phyloP scores from a whole-genome alignment of 768 basidiomycete genomes.

The Tricholoma furcatifolium region DNA sequence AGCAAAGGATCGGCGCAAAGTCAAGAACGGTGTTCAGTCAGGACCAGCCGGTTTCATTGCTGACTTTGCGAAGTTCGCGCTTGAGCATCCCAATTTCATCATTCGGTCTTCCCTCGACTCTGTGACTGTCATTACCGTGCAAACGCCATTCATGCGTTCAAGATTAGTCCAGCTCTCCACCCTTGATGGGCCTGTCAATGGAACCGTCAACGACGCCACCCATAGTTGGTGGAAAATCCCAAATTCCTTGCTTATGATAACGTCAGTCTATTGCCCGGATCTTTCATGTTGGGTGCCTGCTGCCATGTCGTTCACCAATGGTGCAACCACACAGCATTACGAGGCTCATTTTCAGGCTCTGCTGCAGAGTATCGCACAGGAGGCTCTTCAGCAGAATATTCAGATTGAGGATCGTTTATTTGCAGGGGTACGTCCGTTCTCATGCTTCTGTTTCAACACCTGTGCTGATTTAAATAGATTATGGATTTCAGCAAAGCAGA shows the following conservation, averaged over 20 bases:
- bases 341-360: slow-evolving; percentile 29
- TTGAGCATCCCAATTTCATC: slow-evolving; percentile 20
- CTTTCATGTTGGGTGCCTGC: slow-evolving; percentile 32
- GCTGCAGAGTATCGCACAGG: slow-evolving; percentile 25
- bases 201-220: no score
- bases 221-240: no score
- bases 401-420: neutral
- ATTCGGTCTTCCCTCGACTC: no score
- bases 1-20: slow-evolving; percentile 2
- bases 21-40: slow-evolving; percentile 1
- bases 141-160: no score
- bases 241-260: slow-evolving; percentile 20
- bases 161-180: no score
- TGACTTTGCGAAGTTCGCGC: slow-evolving; percentile 10
- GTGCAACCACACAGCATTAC: slow-evolving; percentile 29
- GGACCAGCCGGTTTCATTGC: slow-evolving; percentile 11
- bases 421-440: slow-evolving; percentile 1
- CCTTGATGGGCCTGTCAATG: no score
- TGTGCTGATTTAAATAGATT: neutral
- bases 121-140: no score
- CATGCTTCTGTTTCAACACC: neutral
- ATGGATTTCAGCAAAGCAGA: slow-evolving; percentile 14
- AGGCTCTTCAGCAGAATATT: slow-evolving; percentile 14
- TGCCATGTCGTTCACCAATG: slow-evolving; percentile 33
- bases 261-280: slow-evolving; percentile 24